A percentile compares a stretch with the other conserved stretches of the same genome.
Evolutionary conservation across 345 rosid species (phyloP).

Genomic region (Reutealis trisperma): DNA sequence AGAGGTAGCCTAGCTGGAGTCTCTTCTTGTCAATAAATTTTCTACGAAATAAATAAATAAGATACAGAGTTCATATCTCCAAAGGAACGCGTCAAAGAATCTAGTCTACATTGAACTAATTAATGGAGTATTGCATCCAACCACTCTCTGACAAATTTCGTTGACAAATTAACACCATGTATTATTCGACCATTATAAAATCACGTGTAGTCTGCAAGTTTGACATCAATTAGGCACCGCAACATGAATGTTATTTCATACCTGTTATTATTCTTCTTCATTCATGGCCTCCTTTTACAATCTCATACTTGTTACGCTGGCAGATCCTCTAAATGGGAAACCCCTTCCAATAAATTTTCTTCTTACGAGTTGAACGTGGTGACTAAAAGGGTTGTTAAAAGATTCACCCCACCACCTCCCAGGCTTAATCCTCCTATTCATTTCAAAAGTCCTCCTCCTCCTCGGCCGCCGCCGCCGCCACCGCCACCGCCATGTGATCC

Average conservation of each 20-base stretch:
- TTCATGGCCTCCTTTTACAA: slow-evolving; percentile 3
- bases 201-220: not conserved
- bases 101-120: not conserved
- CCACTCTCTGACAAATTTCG: not conserved
- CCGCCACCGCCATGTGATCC: not conserved
- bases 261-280: not conserved
- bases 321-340: not conserved
- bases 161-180: not conserved
- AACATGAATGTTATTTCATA: slow-evolving; percentile 13
- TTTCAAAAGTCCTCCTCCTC: slow-evolving; percentile 2
- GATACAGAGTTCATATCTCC: not conserved
- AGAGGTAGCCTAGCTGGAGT: not conserved
- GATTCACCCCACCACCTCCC: not conserved
- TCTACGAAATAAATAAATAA: no score
- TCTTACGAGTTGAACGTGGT: not conserved
- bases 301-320: not conserved
- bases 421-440: not conserved
- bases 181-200: not conserved
- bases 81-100: not conserved
- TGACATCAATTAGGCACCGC: not conserved
- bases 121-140: not conserved
- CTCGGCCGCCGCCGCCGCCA: not conserved
- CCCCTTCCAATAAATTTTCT: slow-evolving; percentile 1
- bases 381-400: not conserved
- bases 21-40: no score